phyloP scores from a whole-genome alignment of 2,329 filamentous ascomycete species.

The Colletotrichum aenigma region DNA sequence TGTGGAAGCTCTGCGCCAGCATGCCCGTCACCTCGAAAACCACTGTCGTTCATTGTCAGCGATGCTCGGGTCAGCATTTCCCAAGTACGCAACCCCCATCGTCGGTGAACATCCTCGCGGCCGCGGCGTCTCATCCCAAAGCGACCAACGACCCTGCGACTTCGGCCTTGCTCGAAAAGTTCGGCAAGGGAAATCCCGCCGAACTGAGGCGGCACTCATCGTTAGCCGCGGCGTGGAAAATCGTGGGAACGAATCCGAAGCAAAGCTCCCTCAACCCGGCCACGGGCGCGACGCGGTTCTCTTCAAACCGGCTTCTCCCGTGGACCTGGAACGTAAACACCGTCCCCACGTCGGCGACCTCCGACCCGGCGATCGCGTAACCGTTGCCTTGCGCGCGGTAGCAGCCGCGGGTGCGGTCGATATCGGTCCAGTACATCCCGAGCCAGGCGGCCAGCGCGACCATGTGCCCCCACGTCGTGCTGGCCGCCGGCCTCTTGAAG shows the following conservation, averaged over 20 bases:
- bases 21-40: slow-evolving; percentile 62
- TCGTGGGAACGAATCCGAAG: slow-evolving; percentile 60
- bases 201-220: neutral
- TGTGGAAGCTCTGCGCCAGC: slow-evolving; percentile 51
- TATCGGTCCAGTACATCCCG: slow-evolving; percentile 62
- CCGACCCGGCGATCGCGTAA: slow-evolving; percentile 50
- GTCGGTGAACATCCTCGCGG: too few relatives aligned
- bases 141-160: too few relatives aligned
- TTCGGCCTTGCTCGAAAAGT: too few relatives aligned
- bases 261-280: slow-evolving; percentile 57
- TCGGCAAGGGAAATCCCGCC: too few relatives aligned
- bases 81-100: neutral
- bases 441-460: slow-evolving; percentile 57
- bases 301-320: slow-evolving; percentile 49
- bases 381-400: slow-evolving; percentile 60
- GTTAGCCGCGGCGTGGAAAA: slow-evolving; percentile 27
- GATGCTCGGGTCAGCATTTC: neutral
- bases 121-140: too few relatives aligned
- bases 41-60: slow-evolving; percentile 37
- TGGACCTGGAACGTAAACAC: slow-evolving; percentile 57
- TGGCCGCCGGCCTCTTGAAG: slow-evolving; percentile 52
- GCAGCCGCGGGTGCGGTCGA: slow-evolving; percentile 52
- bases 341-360: slow-evolving; percentile 53
- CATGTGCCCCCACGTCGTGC: slow-evolving; percentile 56
- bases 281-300: slow-evolving; percentile 55